Evolutionary conservation across 306 rosid genomes (phyloP).

Genomic region (Rosa persica): DNA sequence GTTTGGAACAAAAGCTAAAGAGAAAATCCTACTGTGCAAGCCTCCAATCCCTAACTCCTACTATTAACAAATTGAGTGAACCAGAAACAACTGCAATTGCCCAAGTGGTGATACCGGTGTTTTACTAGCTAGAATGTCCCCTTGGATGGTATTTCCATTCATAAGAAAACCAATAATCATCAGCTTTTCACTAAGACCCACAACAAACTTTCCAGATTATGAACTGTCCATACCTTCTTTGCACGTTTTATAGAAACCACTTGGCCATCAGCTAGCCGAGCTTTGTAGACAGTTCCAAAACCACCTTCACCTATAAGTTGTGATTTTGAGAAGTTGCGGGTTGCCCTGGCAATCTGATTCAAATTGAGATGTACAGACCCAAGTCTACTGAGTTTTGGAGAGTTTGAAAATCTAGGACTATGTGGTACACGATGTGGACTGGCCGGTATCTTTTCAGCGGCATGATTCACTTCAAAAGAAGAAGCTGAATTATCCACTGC

Average conservation of each 20-base stretch:
- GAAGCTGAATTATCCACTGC: conserved; percentile 57
- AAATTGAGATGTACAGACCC: conserved; percentile 72
- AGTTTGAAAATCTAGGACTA: conserved; percentile 77
- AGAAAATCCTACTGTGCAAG: not conserved
- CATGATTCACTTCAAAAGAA: conserved; percentile 51
- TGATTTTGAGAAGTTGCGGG: conserved; percentile 76
- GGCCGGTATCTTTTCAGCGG: conserved; percentile 55
- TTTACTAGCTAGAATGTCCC: not conserved
- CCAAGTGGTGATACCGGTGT: not conserved
- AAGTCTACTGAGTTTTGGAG: conserved; percentile 73
- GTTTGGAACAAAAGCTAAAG: not conserved
- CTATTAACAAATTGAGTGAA: not conserved
- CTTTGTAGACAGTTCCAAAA: conserved; percentile 94
- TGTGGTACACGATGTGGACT: conserved; percentile 84
- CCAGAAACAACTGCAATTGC: not conserved
- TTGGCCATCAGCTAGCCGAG: conserved; percentile 68
- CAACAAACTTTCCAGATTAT: not conserved
- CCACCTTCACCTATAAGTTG: conserved; percentile 86
- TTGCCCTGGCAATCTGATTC: conserved; percentile 71
- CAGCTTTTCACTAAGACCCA: not conserved
- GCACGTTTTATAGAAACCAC: conserved; percentile 89
- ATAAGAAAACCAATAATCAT: not conserved
- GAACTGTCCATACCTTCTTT: conserved; percentile 55
- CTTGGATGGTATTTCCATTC: not conserved
- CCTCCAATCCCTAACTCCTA: not conserved